Evolutionary conservation across 306 rosid species (phyloP).

Genomic region (Casuarina glauca): DNA sequence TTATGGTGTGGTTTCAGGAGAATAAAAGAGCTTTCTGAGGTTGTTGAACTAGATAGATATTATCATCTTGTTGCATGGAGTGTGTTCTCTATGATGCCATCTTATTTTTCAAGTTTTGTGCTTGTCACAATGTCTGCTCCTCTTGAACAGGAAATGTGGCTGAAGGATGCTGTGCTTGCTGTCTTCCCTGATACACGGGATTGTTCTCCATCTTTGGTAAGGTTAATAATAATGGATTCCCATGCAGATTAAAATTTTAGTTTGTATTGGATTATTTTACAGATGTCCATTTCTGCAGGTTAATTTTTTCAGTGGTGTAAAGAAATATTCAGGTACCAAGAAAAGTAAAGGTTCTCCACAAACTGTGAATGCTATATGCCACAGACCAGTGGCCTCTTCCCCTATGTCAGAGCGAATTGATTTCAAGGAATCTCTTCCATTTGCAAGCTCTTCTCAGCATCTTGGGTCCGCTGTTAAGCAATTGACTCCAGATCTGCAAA

Average conservation of each 20-base stretch:
- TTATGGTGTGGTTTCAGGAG: background rate
- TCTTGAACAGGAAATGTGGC: constrained; percentile 86
- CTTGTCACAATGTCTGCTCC: constrained; percentile 50
- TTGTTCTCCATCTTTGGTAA: constrained; percentile 79
- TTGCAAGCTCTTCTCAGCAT: constrained; percentile 58
- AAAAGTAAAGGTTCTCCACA: constrained; percentile 50
- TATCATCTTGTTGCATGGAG: background rate
- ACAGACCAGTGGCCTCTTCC: constrained; percentile 62
- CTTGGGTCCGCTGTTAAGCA: constrained; percentile 78
- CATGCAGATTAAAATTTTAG: constrained; percentile 19
- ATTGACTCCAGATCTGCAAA: constrained; percentile 75
- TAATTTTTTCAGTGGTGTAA: constrained; percentile 68
- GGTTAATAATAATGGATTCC: constrained; percentile 39
- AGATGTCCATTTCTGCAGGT: constrained; percentile 56
- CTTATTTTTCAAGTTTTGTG: constrained; percentile 23
- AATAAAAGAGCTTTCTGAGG: background rate
- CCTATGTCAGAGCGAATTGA: constrained; percentile 60
- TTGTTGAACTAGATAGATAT: constrained; percentile 4
- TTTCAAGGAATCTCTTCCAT: constrained; percentile 58
- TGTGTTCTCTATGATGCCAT: constrained; percentile 26
- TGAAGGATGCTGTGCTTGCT: constrained; percentile 78
- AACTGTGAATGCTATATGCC: constrained; percentile 47
- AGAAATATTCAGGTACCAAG: constrained; percentile 57
- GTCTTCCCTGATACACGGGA: constrained; percentile 75
- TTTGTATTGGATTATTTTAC: constrained; percentile 25